Evolutionary conservation across 2,329 filamentous ascomycete species (phyloP).

Genomic region (Sporothrix inflata): DNA sequence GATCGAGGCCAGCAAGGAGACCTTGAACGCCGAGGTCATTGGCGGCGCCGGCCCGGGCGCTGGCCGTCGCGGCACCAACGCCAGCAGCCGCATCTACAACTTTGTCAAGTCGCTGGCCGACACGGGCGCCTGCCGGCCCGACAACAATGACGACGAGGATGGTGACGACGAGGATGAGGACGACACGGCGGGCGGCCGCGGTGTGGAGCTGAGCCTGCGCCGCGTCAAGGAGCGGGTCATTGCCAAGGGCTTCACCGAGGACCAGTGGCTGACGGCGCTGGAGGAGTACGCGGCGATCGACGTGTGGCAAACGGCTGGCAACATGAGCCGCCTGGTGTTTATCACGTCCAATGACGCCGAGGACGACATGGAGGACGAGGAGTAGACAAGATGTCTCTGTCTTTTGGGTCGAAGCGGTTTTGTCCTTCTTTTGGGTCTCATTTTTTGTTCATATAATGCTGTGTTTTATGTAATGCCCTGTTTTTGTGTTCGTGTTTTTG

Average conservation of each 20-base stretch:
- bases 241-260: slow-evolving; percentile 94
- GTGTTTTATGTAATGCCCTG: neutral
- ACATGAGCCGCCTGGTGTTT: slow-evolving; percentile 72
- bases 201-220: slow-evolving; percentile 77
- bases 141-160: slow-evolving; percentile 61
- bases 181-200: slow-evolving; percentile 41
- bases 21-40: slow-evolving; percentile 76
- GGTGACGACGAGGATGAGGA: slow-evolving; percentile 57
- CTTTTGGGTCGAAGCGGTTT: neutral
- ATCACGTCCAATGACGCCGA: slow-evolving; percentile 60
- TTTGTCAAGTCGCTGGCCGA: slow-evolving; percentile 88
- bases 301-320: slow-evolving; percentile 80
- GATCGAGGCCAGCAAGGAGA: slow-evolving; percentile 91
- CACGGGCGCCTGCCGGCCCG: slow-evolving; percentile 80
- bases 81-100: slow-evolving; percentile 91
- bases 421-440: neutral
- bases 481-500: neutral
- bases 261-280: slow-evolving; percentile 84
- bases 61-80: slow-evolving; percentile 70
- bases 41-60: slow-evolving; percentile 50
- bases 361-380: slow-evolving; percentile 51
- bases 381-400: neutral
- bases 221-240: slow-evolving; percentile 89
- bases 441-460: slow-evolving; percentile 8
- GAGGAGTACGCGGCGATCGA: slow-evolving; percentile 87